These are phyloP conservation scores for Cynara cardunculus DNA, from an alignment of 129 eudicot species.

Conservation along the genomic window DNA sequence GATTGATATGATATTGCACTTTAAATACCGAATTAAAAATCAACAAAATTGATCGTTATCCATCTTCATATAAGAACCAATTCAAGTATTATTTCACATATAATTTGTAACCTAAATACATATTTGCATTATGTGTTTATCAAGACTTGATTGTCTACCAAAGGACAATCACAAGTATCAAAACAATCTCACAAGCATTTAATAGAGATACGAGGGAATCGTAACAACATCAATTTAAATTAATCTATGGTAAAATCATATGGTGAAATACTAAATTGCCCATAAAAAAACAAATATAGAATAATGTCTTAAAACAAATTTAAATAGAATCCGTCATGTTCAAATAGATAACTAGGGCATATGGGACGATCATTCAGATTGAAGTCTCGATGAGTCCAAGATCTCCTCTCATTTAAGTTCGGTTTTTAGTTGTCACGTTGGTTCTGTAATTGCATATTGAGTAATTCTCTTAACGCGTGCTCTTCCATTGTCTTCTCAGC, in stretches of 20 bases:
- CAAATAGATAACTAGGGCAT: neutral
- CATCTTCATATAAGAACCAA: neutral
- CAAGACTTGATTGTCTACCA: neutral
- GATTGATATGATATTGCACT: neutral
- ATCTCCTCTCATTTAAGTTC: neutral
- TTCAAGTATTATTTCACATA: neutral
- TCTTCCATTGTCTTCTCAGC: constrained; percentile 4
- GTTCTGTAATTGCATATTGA: neutral
- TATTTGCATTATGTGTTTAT: neutral
- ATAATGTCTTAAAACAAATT: neutral
- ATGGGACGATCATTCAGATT: neutral
- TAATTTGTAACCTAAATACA: neutral
- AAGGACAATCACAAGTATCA: neutral
- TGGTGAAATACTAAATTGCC: neutral
- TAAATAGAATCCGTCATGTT: neutral
- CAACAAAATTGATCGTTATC: too few relatives aligned
- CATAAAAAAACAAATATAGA: neutral
- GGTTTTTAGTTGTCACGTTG: neutral
- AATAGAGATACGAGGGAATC: neutral
- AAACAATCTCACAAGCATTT: neutral
- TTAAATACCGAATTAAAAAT: too few relatives aligned
- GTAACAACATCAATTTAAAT: neutral
- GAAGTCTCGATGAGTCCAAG: neutral
- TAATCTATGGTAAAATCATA: neutral
- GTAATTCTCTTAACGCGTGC: neutral